Percentiles rank a stretch among this genome's conserved stretches.
Conservation (phyloP, 2,329 filamentous ascomycete species). For the Aspergillus amoenus region DNA sequence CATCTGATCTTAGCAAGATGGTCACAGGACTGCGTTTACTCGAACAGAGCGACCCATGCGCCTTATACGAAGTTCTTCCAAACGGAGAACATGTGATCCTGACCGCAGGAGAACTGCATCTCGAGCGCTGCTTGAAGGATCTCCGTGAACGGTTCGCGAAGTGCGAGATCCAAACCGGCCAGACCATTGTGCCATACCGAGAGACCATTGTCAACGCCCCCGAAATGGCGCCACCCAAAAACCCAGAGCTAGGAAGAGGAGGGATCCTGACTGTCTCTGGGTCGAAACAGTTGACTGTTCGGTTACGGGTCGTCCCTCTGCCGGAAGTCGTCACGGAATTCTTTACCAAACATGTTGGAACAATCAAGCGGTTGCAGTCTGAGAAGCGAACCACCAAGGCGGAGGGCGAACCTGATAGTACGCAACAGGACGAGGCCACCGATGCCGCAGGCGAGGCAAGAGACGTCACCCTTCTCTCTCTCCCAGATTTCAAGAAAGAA, state of each 20-base stretch:
- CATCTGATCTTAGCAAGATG: conserved; percentile 91
- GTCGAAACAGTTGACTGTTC: conserved; percentile 81
- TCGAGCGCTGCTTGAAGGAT: conserved; percentile 92
- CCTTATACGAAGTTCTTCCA: conserved; percentile 88
- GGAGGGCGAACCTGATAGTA: conserved; percentile 42
- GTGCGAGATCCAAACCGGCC: conserved; percentile 91
- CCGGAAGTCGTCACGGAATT: conserved; percentile 80
- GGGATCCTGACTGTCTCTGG: conserved; percentile 72
- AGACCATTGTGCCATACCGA: conserved; percentile 91
- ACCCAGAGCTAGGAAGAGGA: conserved; percentile 83
- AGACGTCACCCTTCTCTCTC: conserved; percentile 63
- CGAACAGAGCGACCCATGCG: conserved; percentile 93
- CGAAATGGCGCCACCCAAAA: conserved; percentile 87
- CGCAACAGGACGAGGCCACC: conserved; percentile 43
- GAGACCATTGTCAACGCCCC: conserved; percentile 85
- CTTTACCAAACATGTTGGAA: conserved; percentile 72
- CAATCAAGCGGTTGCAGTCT: conserved; percentile 76
- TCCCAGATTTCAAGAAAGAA: conserved; percentile 74
- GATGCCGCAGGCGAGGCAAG: conserved; percentile 56
- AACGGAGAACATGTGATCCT: conserved; percentile 94
- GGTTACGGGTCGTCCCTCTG: conserved; percentile 74
- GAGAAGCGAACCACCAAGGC: conserved; percentile 59
- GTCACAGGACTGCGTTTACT: conserved; percentile 81
- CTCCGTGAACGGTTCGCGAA: conserved; percentile 87
- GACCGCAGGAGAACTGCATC: conserved; percentile 89